Conservation (phyloP, 257 asterid species). For the Cruciata laevipes region DNA sequence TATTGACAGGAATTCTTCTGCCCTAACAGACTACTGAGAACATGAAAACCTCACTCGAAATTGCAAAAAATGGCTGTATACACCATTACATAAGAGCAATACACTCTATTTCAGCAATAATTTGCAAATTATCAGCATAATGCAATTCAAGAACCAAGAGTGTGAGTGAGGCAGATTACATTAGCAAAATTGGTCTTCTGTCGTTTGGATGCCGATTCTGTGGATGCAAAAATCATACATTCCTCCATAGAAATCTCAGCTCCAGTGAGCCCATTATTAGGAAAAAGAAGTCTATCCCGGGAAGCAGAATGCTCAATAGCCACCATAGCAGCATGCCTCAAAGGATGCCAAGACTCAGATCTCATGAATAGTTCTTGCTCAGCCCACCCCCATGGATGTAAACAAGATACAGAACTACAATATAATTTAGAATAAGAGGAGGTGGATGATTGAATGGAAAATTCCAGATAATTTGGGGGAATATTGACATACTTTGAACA, state of each 20-base stretch:
- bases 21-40: background rate
- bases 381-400: constrained; percentile 73
- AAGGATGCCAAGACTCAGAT: constrained; percentile 59
- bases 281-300: constrained; percentile 58
- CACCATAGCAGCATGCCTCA: constrained; percentile 79
- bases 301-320: constrained; percentile 77
- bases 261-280: constrained; percentile 23
- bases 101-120: background rate
- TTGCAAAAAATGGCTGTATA: background rate
- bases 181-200: constrained; percentile 34
- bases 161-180: constrained; percentile 16
- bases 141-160: constrained; percentile 3
- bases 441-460: constrained; percentile 14
- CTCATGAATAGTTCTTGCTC: constrained; percentile 27
- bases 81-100: background rate
- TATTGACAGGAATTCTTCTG: background rate
- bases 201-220: constrained; percentile 44
- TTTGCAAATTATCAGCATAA: background rate
- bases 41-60: background rate
- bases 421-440: constrained; percentile 19
- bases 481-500: constrained; percentile 24
- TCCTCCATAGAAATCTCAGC: constrained; percentile 33
- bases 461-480: constrained; percentile 10
- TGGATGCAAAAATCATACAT: constrained; percentile 22
- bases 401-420: constrained; percentile 43